Evolutionary conservation across 768 basidiomycete species (phyloP), one percentile per base, ranked within the genome.

Genomic region (Serendipita sp.): DNA sequence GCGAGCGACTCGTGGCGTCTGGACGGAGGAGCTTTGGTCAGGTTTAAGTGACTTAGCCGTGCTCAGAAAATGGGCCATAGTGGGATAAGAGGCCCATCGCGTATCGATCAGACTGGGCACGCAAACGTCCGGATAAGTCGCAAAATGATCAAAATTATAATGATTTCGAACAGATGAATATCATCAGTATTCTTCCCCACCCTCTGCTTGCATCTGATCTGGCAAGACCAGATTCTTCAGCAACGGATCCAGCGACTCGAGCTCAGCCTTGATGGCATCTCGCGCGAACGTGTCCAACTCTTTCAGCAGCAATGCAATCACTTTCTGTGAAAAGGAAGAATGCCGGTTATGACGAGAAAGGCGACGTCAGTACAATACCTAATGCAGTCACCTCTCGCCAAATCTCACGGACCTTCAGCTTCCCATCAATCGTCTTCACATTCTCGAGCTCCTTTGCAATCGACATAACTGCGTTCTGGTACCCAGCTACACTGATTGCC

Each of bases 231-330:
- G 77, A 68, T 86, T 88, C 47, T 85, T 78, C 63, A 92, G 76
- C 38, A 90, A 71, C 32, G 89, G 89, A 73, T 90, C 88, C 51
- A 92, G 78, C 30, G 88, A 87, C 16, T 86, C 83, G 44, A 93
- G 76, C 73, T 93, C 90, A 65, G 89, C 87, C 73, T 81, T 86
- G 72, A 93, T 92, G 13, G 83, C 82, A 58, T 84, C 84, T 66
- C 90, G 79, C 56, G 91, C 90, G 54, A 89, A 83, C 45, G 80
- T 78, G 74, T 94, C 92, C 28, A 95, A 81, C 68, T 94, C 92
- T 73, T 92, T 92, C 65, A 92, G 74, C 8, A 95, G 75, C 46
- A 75, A 76, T 18, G 83, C 80, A n/a, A 85, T 87, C 67, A 93
- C 84, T 85, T 92, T 94, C 92, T 93, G 73, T 16, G 44, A 16